Evolutionary conservation across 2,329 filamentous ascomycete species (phyloP), one percentile per base, ranked within the genome.

Genomic region (Diplodia scrobiculata): DNA sequence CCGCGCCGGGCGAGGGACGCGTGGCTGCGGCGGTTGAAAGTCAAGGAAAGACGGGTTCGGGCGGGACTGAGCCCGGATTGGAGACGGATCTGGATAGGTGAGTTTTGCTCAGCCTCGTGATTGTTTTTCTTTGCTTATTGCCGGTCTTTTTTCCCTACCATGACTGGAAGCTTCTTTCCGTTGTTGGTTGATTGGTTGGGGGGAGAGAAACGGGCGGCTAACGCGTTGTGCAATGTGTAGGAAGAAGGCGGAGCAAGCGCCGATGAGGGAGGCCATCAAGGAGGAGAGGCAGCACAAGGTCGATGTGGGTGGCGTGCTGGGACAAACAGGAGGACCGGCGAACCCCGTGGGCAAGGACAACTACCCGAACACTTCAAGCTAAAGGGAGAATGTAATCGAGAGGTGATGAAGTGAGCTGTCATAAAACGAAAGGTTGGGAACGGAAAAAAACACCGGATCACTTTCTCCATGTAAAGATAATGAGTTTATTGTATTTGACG

Each of bases 221-320:
- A 45, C n/a, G 45, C 47, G 29, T 53, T 36, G n/a, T 66, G 41
- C 53, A 63, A 55, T 67, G 21, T 34, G 52, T 45, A 79, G 79
- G 73, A 83, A 83, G 74, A 83, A 83, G 73, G 79, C 75, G 2
- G 81, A 83, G 74, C 81, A 83, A 70, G 75, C 77, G 9, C 77
- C 75, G 17, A 71, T 75, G 27, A 71, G 81, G 50, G 77, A 80
- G 63, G 74, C 73, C 21, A 73, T 80, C 38, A 75, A 82, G 72
- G 70, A 75, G 67, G 68, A 79, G 69, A 77, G 78, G 70, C 65
- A 72, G 66, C 67, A 76, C 48, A 69, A 75, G 21, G 73, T 76
- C 5, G 76, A 76, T 71, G 77, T 77, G 54, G 80, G 74, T 7
- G 81, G 81, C 10, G 74, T 79, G 3, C 68, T 80, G 63, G 81